A percentile compares a stretch with the other conserved stretches of the same genome.
Evolutionary conservation across 352 stramenopile species (phyloP).

Genomic region (Pythium folliculosum): DNA sequence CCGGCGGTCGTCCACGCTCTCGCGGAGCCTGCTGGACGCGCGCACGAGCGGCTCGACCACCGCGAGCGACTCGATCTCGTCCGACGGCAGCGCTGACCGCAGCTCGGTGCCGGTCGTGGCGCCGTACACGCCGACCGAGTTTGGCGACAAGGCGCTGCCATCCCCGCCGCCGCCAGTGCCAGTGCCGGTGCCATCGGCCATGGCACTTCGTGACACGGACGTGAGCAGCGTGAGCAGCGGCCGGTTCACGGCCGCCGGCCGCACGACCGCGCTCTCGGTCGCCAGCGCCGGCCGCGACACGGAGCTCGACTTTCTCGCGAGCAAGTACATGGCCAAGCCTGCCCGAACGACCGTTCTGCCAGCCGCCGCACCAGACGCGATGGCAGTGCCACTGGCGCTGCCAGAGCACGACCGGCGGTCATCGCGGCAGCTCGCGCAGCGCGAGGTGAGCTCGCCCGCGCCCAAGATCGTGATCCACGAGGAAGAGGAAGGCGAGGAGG

Average conservation of each 20-base stretch:
- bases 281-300: slow-evolving; percentile 20
- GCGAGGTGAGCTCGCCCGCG: not conserved
- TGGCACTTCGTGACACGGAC: not conserved
- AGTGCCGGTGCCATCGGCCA: too few species aligned
- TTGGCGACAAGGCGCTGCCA: not conserved
- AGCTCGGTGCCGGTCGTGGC: not conserved
- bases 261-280: slow-evolving; percentile 9
- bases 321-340: slow-evolving; percentile 24
- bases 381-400: too few species aligned
- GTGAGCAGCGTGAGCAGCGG: not conserved
- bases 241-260: slow-evolving; percentile 2
- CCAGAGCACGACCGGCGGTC: too few species aligned
- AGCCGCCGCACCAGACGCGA: too few species aligned
- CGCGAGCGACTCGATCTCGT: slow-evolving; percentile 29
- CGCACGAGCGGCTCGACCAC: slow-evolving; percentile 24
- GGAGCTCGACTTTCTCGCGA: slow-evolving; percentile 27
- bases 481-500: not conserved
- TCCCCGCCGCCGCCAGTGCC: too few species aligned
- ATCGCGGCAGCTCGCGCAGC: not conserved
- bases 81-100: slow-evolving; percentile 13
- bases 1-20: slow-evolving; percentile 19
- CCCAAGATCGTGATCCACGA: too few species aligned
- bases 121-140: slow-evolving; percentile 6
- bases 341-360: too few species aligned
- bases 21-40: slow-evolving; percentile 22